Percentiles rank a stretch among this genome's conserved stretches.
These are phyloP conservation scores for Pelagomonas calceolata DNA, from an alignment of 108 stramenopile genomes.

Conservation along the genomic window DNA sequence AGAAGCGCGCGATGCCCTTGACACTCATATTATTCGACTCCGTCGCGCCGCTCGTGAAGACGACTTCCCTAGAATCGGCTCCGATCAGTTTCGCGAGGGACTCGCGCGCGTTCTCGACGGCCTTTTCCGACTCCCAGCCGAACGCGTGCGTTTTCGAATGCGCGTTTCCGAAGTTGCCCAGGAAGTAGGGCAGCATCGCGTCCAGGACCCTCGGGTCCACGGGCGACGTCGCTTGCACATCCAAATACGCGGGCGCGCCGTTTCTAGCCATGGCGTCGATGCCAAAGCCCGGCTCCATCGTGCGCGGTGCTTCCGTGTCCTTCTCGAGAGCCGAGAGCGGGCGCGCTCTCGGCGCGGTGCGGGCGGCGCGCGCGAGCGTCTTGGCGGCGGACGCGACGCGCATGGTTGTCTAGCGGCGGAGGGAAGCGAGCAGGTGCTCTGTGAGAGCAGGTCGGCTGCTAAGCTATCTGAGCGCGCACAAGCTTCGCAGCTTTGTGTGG, in stretches of 20 bases:
- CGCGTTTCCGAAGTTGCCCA: conserved; percentile 88
- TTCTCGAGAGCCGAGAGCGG: no score
- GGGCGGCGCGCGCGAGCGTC: no score
- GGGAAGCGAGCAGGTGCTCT: no score
- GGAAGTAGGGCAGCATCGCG: conserved; percentile 90
- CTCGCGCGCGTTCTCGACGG: conserved; percentile 30
- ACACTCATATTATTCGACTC: conserved; percentile 94
- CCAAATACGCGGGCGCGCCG: conserved; percentile 49
- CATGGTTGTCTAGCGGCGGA: no score
- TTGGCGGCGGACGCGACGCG: no score
- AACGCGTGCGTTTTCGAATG: conserved; percentile 93
- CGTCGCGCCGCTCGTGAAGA: conserved; percentile 96
- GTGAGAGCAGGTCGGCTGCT: no score
- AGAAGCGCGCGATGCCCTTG: conserved; percentile 94
- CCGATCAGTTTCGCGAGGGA: conserved; percentile 71
- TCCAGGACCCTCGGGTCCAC: conserved; percentile 97
- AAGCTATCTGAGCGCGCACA: no score
- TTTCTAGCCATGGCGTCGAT: no score
- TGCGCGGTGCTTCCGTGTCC: no score
- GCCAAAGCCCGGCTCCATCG: no score
- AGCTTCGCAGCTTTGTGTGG: no score
- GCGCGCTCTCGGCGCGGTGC: no score
- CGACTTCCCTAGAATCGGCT: conserved; percentile 82
- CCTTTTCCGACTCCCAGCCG: conserved; percentile 92
- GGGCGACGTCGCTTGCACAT: conserved; percentile 87